Evolutionary conservation across 352 stramenopile genomes (phyloP).

Genomic region (Aphanomyces cochlioides): DNA sequence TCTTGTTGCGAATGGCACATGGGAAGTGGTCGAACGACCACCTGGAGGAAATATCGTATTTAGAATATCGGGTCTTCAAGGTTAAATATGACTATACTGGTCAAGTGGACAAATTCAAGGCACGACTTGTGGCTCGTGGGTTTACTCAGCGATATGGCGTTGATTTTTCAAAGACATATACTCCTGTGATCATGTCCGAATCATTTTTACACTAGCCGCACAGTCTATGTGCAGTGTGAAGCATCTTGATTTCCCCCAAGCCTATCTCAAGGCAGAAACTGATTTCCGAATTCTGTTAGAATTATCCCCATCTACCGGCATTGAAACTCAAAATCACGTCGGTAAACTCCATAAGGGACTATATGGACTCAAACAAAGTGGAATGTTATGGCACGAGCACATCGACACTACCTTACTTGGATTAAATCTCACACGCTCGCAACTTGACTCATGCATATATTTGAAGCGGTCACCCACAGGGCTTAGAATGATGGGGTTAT

Average conservation of each 20-base stretch:
- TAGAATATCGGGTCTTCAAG: slow-evolving; percentile 40
- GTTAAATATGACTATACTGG: slow-evolving; percentile 39
- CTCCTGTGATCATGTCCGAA: slow-evolving; percentile 30
- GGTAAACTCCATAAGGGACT: slow-evolving; percentile 33
- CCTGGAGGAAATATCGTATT: slow-evolving; percentile 10
- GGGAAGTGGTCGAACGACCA: slow-evolving; percentile 17
- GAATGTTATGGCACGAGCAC: slow-evolving; percentile 35
- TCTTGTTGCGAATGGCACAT: slow-evolving; percentile 13
- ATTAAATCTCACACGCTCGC: slow-evolving; percentile 31
- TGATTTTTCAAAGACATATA: slow-evolving; percentile 43
- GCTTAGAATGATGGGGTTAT: slow-evolving; percentile 28
- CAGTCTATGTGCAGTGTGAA: not conserved
- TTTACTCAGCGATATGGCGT: slow-evolving; percentile 35
- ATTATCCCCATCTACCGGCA: slow-evolving; percentile 2
- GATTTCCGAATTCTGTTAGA: slow-evolving; percentile 35
- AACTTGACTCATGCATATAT: slow-evolving; percentile 37
- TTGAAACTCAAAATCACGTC: slow-evolving; percentile 11
- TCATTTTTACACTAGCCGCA: slow-evolving; percentile 20
- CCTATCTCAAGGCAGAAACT: slow-evolving; percentile 36
- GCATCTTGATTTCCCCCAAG: slow-evolving; percentile 39
- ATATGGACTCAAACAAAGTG: slow-evolving; percentile 39
- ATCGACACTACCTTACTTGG: slow-evolving; percentile 32
- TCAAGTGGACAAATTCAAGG: slow-evolving; percentile 39
- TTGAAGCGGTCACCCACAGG: slow-evolving; percentile 2
- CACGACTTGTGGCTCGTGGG: slow-evolving; percentile 36